Conservation (phyloP, 441 rosid genomes). For the Theobroma grandiflorum region DNA sequence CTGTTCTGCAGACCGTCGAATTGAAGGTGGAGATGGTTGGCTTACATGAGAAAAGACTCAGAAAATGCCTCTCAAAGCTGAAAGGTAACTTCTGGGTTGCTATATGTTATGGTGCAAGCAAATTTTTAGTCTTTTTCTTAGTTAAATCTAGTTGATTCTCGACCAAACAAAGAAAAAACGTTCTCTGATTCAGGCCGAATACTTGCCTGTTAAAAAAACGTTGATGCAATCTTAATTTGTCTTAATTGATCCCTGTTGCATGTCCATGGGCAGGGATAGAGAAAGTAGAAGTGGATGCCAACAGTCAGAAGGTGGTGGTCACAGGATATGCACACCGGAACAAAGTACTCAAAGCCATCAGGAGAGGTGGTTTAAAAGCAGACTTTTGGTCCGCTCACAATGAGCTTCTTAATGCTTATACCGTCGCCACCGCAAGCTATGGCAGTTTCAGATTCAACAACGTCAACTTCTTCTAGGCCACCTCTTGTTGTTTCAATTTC, state of each 20-base stretch:
- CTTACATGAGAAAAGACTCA: conserved; percentile 55
- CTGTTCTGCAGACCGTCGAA: conserved; percentile 52
- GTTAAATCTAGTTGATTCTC: too few relatives aligned
- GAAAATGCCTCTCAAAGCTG: conserved; percentile 53
- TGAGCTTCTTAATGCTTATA: conserved; percentile 54
- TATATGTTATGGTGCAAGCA: too few relatives aligned
- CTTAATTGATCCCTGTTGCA: too few relatives aligned
- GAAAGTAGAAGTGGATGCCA: conserved; percentile 61
- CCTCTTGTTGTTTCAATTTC: background rate
- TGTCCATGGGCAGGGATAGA: conserved; percentile 45
- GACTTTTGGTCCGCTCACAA: conserved; percentile 57
- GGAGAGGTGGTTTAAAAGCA: conserved; percentile 58
- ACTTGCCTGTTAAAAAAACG: too few relatives aligned
- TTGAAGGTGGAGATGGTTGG: conserved; percentile 64
- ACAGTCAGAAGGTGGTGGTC: conserved; percentile 52
- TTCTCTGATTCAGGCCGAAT: background rate
- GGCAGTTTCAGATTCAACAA: conserved; percentile 46
- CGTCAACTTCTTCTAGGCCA: conserved; percentile 39
- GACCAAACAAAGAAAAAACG: background rate
- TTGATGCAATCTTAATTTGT: too few relatives aligned
- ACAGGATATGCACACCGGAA: conserved; percentile 54
- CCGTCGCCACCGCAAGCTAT: conserved; percentile 37
- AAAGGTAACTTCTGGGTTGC: conserved; percentile 36
- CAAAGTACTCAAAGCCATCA: conserved; percentile 52
- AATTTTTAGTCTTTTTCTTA: too few relatives aligned